These are phyloP conservation scores for Citrus unshiu DNA, from an alignment of 345 rosid genomes.

Conservation along the genomic window DNA sequence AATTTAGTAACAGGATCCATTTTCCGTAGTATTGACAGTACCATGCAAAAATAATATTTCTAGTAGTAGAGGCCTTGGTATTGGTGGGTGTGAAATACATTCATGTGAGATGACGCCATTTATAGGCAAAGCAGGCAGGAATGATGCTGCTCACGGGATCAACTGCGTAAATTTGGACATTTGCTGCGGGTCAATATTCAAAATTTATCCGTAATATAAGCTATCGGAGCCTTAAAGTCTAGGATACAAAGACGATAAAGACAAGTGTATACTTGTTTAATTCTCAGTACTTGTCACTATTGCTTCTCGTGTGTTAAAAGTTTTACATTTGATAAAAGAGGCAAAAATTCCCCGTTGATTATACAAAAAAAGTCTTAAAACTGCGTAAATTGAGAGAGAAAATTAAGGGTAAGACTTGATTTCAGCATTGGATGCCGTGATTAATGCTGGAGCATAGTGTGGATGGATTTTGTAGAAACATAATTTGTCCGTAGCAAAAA, in stretches of 20 bases:
- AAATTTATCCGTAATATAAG: slow-evolving; percentile 7
- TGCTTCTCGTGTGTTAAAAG: slow-evolving; percentile 10
- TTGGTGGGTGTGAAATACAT: neutral
- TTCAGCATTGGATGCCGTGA: slow-evolving; percentile 35
- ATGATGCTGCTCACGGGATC: slow-evolving; percentile 52
- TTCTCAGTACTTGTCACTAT: neutral
- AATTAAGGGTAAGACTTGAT: neutral
- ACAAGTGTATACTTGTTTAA: neutral
- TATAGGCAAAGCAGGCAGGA: slow-evolving; percentile 23
- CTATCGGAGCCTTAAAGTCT: neutral
- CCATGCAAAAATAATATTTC: neutral
- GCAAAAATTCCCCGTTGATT: neutral
- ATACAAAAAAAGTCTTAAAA: slow-evolving; percentile 8
- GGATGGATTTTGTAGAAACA: slow-evolving; percentile 1
- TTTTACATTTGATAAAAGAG: neutral
- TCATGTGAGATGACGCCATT: slow-evolving; percentile 9
- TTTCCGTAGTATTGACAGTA: neutral
- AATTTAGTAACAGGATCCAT: slow-evolving; percentile 22
- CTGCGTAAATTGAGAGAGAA: slow-evolving; percentile 22
- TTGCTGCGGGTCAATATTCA: slow-evolving; percentile 21
- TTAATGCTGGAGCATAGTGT: slow-evolving; percentile 23
- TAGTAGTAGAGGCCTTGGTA: neutral
- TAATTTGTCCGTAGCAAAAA: slow-evolving; percentile 13
- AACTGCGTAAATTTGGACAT: slow-evolving; percentile 40
- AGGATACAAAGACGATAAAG: neutral